phyloP scores from a whole-genome alignment of 306 rosid genomes.

The Cotoneaster glaucophyllus region DNA sequence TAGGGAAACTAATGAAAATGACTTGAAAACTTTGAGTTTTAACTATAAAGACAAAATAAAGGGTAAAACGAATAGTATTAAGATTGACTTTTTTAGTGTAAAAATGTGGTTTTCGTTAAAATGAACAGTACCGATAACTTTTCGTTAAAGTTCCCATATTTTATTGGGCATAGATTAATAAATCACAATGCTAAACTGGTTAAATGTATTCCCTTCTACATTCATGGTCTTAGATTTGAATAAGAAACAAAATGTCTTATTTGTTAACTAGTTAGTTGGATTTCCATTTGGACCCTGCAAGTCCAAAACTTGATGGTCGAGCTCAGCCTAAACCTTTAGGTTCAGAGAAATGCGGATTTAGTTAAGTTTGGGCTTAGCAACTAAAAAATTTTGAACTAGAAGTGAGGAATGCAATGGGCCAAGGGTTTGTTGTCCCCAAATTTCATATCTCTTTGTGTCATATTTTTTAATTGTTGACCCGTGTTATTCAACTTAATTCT shows the following conservation, averaged over 20 bases:
- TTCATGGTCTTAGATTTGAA: background rate
- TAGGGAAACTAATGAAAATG: too few species aligned
- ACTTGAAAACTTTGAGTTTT: too few species aligned
- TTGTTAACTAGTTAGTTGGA: background rate
- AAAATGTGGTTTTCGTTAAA: too few species aligned
- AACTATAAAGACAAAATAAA: too few species aligned
- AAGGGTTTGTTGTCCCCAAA: too few species aligned
- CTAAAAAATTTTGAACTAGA: background rate
- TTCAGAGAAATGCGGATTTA: background rate
- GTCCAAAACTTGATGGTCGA: background rate
- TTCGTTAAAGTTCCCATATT: too few species aligned
- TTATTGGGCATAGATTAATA: background rate
- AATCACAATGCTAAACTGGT: background rate
- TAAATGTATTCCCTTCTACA: background rate
- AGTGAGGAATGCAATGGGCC: background rate
- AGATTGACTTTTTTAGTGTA: too few species aligned
- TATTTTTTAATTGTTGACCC: too few species aligned
- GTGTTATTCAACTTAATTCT: too few species aligned
- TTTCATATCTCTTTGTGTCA: too few species aligned
- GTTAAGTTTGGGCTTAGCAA: background rate
- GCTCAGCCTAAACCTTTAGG: background rate
- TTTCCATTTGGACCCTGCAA: background rate
- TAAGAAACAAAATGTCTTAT: background rate
- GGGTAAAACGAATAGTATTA: too few species aligned
- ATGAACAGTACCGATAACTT: too few species aligned